A percentile compares a stretch with the other conserved stretches of the same genome.
phyloP scores from a whole-genome alignment of 2,329 filamentous ascomycete species.

The Penicillium sp. region DNA sequence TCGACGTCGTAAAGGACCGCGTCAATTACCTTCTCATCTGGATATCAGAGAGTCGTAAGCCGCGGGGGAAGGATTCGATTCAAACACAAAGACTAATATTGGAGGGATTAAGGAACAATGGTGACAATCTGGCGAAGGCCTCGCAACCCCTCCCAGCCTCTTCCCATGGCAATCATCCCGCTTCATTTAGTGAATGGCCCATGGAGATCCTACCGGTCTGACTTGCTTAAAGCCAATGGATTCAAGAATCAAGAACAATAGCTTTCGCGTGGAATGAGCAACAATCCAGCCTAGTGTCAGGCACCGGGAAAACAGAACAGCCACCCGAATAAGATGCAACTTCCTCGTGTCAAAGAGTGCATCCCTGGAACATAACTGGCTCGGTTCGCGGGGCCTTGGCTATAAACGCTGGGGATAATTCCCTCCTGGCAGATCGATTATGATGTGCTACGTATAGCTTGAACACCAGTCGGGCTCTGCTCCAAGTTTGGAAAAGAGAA shows the following conservation, averaged over 20 bases:
- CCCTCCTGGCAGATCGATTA: not conserved
- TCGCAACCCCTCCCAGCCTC: not conserved
- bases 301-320: not conserved
- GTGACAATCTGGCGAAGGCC: too few species aligned
- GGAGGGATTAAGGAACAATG: not conserved
- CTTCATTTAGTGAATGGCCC: not conserved
- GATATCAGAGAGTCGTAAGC: not conserved
- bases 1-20: not conserved
- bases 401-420: not conserved
- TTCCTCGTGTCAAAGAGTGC: not conserved
- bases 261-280: not conserved
- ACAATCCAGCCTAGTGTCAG: not conserved
- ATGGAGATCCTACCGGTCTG: not conserved
- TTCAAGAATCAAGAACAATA: not conserved
- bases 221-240: not conserved
- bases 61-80: not conserved
- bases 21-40: not conserved
- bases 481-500: not conserved
- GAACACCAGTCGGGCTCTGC: not conserved
- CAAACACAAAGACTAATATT: not conserved
- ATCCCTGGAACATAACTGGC: not conserved
- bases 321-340: not conserved
- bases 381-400: not conserved
- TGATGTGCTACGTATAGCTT: not conserved
- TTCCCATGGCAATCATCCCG: not conserved